These are phyloP conservation scores for Mycosphaerella sp. DNA, from an alignment of 2,329 filamentous ascomycete genomes.

Conservation along the genomic window DNA sequence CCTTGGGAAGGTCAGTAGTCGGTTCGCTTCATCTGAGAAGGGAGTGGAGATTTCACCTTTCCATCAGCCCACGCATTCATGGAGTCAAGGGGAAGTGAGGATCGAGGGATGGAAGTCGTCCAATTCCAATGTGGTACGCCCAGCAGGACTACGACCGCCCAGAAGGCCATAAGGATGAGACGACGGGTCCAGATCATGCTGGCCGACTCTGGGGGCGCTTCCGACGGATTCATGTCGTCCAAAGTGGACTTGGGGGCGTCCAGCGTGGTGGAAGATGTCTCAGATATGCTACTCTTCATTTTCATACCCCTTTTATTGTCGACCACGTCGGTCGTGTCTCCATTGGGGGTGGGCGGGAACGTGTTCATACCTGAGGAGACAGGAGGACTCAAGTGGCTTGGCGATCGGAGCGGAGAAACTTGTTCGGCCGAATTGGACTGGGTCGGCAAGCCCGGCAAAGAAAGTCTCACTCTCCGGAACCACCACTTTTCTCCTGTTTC, in stretches of 20 bases:
- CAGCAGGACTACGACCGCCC: conserved; percentile 74
- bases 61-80: conserved; percentile 93
- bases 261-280: conserved; percentile 5
- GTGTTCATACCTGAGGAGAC: no score
- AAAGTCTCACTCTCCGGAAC: no score
- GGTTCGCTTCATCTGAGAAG: neutral
- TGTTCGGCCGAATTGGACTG: no score
- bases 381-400: no score
- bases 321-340: neutral
- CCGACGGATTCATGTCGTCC: neutral
- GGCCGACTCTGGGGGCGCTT: conserved; percentile 49
- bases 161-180: conserved; percentile 78
- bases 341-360: neutral
- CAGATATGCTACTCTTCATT: neutral
- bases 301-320: neutral
- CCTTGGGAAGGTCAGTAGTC: conserved; percentile 51
- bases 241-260: neutral
- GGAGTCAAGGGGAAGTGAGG: conserved; percentile 69
- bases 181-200: conserved; percentile 64
- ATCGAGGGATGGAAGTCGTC: conserved; percentile 88
- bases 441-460: no score
- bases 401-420: no score
- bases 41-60: conserved; percentile 54
- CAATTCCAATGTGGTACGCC: conserved; percentile 94
- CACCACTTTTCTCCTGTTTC: no score